Evolutionary conservation across 176 grass and related monocot species (phyloP).

Genomic region (Eremochloa ophiuroides): DNA sequence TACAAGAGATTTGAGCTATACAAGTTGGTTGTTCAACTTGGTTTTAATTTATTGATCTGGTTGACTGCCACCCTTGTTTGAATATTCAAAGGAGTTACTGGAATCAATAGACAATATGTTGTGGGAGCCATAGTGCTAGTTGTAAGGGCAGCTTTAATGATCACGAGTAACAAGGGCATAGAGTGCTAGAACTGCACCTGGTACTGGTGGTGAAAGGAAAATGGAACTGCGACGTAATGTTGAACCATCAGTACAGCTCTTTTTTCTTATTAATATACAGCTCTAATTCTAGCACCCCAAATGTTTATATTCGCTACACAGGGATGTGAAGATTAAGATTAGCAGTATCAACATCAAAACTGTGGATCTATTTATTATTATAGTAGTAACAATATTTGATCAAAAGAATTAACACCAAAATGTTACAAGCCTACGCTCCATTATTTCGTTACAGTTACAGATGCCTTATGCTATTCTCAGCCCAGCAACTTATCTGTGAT

Average conservation of each 20-base stretch:
- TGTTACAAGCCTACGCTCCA: background rate
- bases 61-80: background rate
- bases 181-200: background rate
- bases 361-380: slow-evolving; percentile 1
- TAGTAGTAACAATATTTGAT: background rate
- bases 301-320: background rate
- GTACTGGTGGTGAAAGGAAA: background rate
- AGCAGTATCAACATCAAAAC: slow-evolving; percentile 31
- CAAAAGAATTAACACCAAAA: background rate
- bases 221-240: background rate
- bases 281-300: background rate
- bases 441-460: slow-evolving; percentile 23
- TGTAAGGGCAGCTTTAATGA: background rate
- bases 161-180: background rate
- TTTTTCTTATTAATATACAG: too few relatives aligned
- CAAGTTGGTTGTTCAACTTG: background rate
- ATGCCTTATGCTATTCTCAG: slow-evolving; percentile 2
- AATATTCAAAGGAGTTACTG: background rate
- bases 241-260: background rate
- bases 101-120: background rate
- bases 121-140: background rate
- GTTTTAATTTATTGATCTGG: background rate
- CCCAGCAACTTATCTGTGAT: background rate
- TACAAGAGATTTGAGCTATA: background rate
- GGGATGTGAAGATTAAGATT: too few relatives aligned